A percentile compares a stretch with the other conserved stretches of the same genome.
These are phyloP conservation scores for rapeseed (Brassica napus) DNA, from an alignment of 345 rosid genomes.

Conservation along the genomic window DNA sequence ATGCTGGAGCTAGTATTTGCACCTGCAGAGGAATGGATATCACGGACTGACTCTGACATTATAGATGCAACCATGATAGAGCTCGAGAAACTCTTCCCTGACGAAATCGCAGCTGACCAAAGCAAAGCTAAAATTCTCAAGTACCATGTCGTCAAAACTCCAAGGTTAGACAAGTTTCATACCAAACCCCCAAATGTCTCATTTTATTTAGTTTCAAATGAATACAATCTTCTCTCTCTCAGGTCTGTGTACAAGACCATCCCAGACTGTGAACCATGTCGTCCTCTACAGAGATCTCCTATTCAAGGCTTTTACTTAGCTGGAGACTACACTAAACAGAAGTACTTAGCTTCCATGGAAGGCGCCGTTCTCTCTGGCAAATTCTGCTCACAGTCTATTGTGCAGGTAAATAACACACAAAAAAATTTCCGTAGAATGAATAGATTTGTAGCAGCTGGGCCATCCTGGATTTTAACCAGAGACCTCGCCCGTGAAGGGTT, in stretches of 20 bases:
- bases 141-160: conserved; percentile 90
- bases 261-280: conserved; percentile 89
- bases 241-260: conserved; percentile 93
- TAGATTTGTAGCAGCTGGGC: no score
- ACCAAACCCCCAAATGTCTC: background rate
- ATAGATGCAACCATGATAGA: conserved; percentile 95
- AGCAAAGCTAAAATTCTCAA: conserved; percentile 88
- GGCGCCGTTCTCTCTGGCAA: conserved; percentile 96
- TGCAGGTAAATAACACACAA: conserved; percentile 51
- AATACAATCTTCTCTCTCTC: conserved; percentile 11
- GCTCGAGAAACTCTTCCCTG: conserved; percentile 88
- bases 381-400: conserved; percentile 80
- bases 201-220: background rate
- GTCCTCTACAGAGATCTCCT: conserved; percentile 90
- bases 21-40: conserved; percentile 95
- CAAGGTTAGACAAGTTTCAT: conserved; percentile 56
- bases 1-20: conserved; percentile 97
- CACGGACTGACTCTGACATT: conserved; percentile 71
- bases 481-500: no score
- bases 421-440: no score
- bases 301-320: conserved; percentile 84
- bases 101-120: conserved; percentile 84
- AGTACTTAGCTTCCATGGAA: conserved; percentile 98
- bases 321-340: conserved; percentile 94
- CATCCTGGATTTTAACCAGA: no score